Conservation (phyloP, 176 grass and related monocot species). For the Triticum turgidum region DNA sequence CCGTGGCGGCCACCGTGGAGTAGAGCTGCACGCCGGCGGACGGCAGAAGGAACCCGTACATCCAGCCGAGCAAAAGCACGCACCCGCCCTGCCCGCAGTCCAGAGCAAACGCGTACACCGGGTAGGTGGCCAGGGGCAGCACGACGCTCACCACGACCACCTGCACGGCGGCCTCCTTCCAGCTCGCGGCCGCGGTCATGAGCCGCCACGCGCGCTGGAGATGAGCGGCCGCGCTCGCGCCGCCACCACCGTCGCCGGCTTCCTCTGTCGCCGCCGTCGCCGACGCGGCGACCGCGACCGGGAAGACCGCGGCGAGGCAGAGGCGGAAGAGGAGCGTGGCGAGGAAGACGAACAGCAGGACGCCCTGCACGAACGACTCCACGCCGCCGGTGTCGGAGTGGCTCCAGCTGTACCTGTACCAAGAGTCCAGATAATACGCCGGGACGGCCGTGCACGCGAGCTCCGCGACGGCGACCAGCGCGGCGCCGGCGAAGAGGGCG, state of each 20-base stretch:
- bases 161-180: conserved; percentile 4
- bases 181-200: conserved; percentile 4
- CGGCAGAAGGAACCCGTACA: not conserved
- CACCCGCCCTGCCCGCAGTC: not conserved
- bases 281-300: not conserved
- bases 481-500: too few relatives aligned
- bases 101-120: not conserved
- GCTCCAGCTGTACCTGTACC: not conserved
- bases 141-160: not conserved
- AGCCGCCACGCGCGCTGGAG: not conserved
- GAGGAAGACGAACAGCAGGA: not conserved
- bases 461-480: not conserved
- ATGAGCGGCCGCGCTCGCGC: not conserved
- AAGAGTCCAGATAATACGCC: not conserved
- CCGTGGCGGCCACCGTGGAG: conserved; percentile 3
- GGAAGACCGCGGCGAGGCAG: not conserved
- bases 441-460: not conserved
- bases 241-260: not conserved
- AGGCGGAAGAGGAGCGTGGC: not conserved
- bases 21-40: conserved; percentile 21
- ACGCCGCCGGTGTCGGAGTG: not conserved
- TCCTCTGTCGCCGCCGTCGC: not conserved
- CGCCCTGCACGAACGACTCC: not conserved
- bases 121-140: not conserved
- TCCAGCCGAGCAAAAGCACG: not conserved